These are phyloP conservation scores for Pseudocercospora fijiensis DNA, from an alignment of 2,329 filamentous ascomycete genomes.

Conservation along the genomic window DNA sequence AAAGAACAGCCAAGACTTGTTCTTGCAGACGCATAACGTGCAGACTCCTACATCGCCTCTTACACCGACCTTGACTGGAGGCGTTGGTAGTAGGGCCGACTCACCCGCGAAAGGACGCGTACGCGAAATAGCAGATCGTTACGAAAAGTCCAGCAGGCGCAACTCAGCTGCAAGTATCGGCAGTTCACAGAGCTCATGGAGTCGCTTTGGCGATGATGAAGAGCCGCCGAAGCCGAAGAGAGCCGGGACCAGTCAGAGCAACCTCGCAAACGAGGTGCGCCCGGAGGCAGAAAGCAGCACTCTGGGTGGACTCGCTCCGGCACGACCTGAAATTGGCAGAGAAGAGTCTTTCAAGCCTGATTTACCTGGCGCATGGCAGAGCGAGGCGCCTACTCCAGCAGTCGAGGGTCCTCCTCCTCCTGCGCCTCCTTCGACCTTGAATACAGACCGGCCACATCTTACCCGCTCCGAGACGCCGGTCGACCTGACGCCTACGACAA, in stretches of 20 bases:
- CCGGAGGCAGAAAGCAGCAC: slow-evolving; percentile 7
- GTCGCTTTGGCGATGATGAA: slow-evolving; percentile 28
- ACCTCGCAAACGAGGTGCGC: slow-evolving; percentile 13
- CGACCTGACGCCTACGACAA: slow-evolving; percentile 39
- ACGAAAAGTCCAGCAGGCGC: slow-evolving; percentile 45
- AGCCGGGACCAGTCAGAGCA: slow-evolving; percentile 22
- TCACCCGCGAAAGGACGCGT: slow-evolving; percentile 50
- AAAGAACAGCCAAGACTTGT: slow-evolving; percentile 27
- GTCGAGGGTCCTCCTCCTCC: slow-evolving; percentile 35
- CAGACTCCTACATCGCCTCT: slow-evolving; percentile 14
- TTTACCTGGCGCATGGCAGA: slow-evolving; percentile 54
- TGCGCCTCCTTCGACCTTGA: slow-evolving; percentile 2
- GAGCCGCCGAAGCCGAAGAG: slow-evolving; percentile 18
- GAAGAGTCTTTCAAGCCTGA: slow-evolving; percentile 48
- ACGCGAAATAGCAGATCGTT: slow-evolving; percentile 52
- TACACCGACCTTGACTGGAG: not conserved
- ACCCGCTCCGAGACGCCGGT: slow-evolving; percentile 19
- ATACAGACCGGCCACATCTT: not conserved
- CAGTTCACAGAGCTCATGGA: slow-evolving; percentile 44
- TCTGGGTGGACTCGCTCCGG: not conserved
- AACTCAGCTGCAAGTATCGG: slow-evolving; percentile 43
- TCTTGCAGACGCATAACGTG: slow-evolving; percentile 32
- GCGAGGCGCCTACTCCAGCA: slow-evolving; percentile 46
- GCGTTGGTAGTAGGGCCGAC: slow-evolving; percentile 23
- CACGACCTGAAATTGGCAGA: slow-evolving; percentile 21